A percentile compares a stretch with the other conserved stretches of the same genome.
Conservation (phyloP, 2,329 filamentous ascomycete species). For the Xylariaceae sp. region DNA sequence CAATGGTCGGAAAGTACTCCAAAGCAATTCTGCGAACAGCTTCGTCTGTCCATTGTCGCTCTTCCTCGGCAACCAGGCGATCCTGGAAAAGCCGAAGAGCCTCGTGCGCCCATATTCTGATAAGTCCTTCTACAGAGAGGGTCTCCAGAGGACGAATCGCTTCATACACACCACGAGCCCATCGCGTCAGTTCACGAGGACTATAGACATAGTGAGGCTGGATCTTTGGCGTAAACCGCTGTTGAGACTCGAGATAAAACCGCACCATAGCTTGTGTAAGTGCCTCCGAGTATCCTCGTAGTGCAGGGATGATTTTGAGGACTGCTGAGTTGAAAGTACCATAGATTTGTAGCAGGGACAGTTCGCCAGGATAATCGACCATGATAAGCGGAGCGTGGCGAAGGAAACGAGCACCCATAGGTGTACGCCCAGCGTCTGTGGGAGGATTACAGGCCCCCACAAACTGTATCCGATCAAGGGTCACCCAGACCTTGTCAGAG, state of each 20-base stretch:
- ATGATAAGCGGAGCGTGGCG: slow-evolving; percentile 98
- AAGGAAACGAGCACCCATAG: slow-evolving; percentile 91
- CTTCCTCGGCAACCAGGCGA: slow-evolving; percentile 91
- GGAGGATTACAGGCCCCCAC: slow-evolving; percentile 98
- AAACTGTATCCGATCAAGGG: slow-evolving; percentile 96
- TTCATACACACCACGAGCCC: slow-evolving; percentile 97
- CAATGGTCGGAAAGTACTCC: slow-evolving; percentile 93
- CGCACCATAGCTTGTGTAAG: slow-evolving; percentile 98
- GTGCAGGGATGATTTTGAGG: slow-evolving; percentile 91
- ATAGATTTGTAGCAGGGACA: slow-evolving; percentile 95
- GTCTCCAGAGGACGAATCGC: slow-evolving; percentile 91
- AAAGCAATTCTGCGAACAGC: slow-evolving; percentile 85
- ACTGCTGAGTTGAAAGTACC: slow-evolving; percentile 97
- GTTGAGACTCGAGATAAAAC: slow-evolving; percentile 93
- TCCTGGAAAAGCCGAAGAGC: slow-evolving; percentile 96
- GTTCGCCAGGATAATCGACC: slow-evolving; percentile 98
- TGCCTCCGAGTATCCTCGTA: slow-evolving; percentile 93
- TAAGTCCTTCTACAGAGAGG: slow-evolving; percentile 85
- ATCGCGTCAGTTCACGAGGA: slow-evolving; percentile 95
- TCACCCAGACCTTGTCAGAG: slow-evolving; percentile 97
- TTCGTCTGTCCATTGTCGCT: slow-evolving; percentile 93
- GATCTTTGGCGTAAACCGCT: slow-evolving; percentile 92
- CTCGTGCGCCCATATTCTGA: slow-evolving; percentile 98
- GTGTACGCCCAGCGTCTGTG: slow-evolving; percentile 94
- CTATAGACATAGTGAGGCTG: slow-evolving; percentile 99